Evolutionary conservation across 371 early-diverging fungal species (phyloP), one percentile per base, ranked within the genome.

Genomic region (Rhizomucor miehei): DNA sequence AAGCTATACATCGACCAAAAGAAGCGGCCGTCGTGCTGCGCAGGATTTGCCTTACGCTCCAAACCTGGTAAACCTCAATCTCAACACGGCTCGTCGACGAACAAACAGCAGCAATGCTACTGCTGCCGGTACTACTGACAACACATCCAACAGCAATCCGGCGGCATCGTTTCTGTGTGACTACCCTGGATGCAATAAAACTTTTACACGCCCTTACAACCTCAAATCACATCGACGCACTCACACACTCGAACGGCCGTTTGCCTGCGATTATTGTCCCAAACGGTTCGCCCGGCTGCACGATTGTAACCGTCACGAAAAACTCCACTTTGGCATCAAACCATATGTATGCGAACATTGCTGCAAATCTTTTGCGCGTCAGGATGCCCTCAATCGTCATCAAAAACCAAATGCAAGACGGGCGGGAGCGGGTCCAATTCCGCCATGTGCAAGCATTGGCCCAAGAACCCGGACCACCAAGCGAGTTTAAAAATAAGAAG

Each of bases 221-320:
- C 71, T 94, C 10, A 88, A 88, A 51, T 89, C 92, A 0, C 92
- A 92, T 62, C 82, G 84, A 65, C 80, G 87, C 19, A 87, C 79
- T 3, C 92, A 90, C 59, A 87, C 88, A 1, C 79, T 81, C 12
- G 90, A 88, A 52, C 79, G 81, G 21, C 90, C 90, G 2, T 89
- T 79, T 74, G 82, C 78, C 52, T 89, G 89, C 51, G 51, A 73
- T 19, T 66, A 68, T 16, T 91, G 90, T 55, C 62, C 69, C 6
- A 66, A 73, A 45, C 72, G 80, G 3, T 90, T 91, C 68, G 79
- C 85, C 1, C 80, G 90, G 1, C 82, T 84, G 25, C 88, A 90
- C 60, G 89, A 94, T 67, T 78, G 93, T 38, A 93, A 92, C 62
- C 74, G 96, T 24, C 94, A 95, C 65, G 54, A 69, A 1, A 86